phyloP scores from a whole-genome alignment of 805 yeast genomes.

The Yarrowia yakushimensis region DNA sequence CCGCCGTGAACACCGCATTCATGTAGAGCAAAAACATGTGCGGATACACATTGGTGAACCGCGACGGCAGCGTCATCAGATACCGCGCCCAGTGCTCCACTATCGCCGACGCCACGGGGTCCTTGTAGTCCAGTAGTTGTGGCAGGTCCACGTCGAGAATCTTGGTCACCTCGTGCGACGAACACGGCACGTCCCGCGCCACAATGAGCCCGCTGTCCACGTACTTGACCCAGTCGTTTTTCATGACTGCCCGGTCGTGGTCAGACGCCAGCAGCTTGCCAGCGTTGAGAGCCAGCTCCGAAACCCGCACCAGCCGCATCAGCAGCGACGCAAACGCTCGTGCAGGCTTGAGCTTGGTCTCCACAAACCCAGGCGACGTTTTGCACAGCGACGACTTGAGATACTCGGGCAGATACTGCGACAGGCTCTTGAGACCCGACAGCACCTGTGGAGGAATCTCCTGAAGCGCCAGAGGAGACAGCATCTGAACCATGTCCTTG shows the following conservation, averaged over 20 bases:
- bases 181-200: slow-evolving; percentile 52
- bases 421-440: slow-evolving; percentile 52
- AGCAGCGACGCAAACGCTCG: slow-evolving; percentile 52
- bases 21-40: slow-evolving; percentile 52
- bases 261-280: slow-evolving; percentile 45
- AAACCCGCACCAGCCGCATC: slow-evolving; percentile 52
- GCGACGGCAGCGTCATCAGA: slow-evolving; percentile 44
- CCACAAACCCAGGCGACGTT: slow-evolving; percentile 50
- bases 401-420: slow-evolving; percentile 47
- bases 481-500: slow-evolving; percentile 51
- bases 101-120: slow-evolving; percentile 25
- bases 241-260: slow-evolving; percentile 50
- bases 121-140: slow-evolving; percentile 30
- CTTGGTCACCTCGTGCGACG: slow-evolving; percentile 29
- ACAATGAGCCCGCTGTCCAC: slow-evolving; percentile 49
- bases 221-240: slow-evolving; percentile 52
- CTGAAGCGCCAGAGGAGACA: slow-evolving; percentile 60
- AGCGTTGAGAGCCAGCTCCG: slow-evolving; percentile 52
- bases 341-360: slow-evolving; percentile 53
- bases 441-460: slow-evolving; percentile 55
- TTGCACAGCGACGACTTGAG: slow-evolving; percentile 31
- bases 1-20: slow-evolving; percentile 53
- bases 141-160: slow-evolving; percentile 36
- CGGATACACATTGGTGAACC: slow-evolving; percentile 52
- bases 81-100: slow-evolving; percentile 41